Evolutionary conservation across 2,329 filamentous ascomycete genomes (phyloP), one percentile per base, ranked within the genome.

Genomic region (Cryphonectria radicalis): DNA sequence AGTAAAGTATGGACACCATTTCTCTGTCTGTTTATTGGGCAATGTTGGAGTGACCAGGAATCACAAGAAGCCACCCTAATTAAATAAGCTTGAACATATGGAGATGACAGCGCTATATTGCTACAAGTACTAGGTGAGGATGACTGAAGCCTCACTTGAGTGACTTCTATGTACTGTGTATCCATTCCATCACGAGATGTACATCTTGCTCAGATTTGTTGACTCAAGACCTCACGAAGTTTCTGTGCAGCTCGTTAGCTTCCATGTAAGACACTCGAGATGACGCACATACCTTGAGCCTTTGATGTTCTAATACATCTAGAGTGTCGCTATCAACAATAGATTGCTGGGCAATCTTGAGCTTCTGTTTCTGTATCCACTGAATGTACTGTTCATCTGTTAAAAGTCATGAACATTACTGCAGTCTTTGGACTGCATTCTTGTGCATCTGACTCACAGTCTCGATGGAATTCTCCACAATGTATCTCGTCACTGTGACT

Each of bases 401-500:
- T 13, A 57, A 25, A 14, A 14, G 13, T 25, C 13, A 28, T 28
- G n/a, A 28, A 28, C n/a, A 28, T 14, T 5, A 3, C 11, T 28
- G 53, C 10, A 55, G 50, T 25, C 50, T 25, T 55, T 55, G n/a
- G 11, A 25, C 10, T 13, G 8, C 50, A 25, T 55, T 55, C 4
- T 25, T 55, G 22, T 5, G n/a, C 1, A 13, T 55, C n/a, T 28
- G n/a, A 57, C 53, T 57, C 4, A 57, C n/a, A 1, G 53, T 57
- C 28, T 57, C 53, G 13, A 57, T 28, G 7, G n/a, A 57, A 14
- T 57, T 57, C 11, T n/a, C 11, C 11, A 57, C 53, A 25, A 57
- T 57, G 10, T 57, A 57, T 28, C 25, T 57, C n/a, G 53, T 66
- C 28, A 71, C 40, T 25, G 60, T 69, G 17, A 71, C 65, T 19